These are phyloP conservation scores for Liriodendron chinense DNA, from an alignment of 164 flowering plant genomes.

Conservation along the genomic window DNA sequence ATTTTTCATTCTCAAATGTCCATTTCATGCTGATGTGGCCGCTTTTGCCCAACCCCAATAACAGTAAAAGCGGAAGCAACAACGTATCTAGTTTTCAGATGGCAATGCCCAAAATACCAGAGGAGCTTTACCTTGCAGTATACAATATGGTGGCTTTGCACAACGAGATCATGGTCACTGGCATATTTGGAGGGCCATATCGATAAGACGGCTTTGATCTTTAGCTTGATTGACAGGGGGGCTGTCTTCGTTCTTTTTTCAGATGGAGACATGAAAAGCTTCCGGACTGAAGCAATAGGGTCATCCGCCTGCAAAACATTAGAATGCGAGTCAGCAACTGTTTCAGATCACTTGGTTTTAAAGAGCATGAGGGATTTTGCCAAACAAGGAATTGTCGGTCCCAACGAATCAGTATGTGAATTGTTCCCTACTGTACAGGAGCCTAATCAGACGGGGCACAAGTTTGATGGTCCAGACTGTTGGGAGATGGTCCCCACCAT, in stretches of 20 bases:
- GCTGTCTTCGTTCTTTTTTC: slow-evolving; percentile 44
- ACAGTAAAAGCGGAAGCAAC: background rate
- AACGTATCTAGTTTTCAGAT: background rate
- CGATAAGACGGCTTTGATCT: background rate
- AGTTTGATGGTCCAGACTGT: no score
- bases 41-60: background rate
- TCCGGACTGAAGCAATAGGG: slow-evolving; percentile 63
- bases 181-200: background rate
- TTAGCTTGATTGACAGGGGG: slow-evolving; percentile 22
- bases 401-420: background rate
- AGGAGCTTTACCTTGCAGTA: background rate
- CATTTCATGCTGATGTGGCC: background rate
- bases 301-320: slow-evolving; percentile 64
- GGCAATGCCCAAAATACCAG: background rate
- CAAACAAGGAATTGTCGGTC: background rate
- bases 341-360: background rate
- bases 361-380: background rate
- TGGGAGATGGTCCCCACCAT: no score
- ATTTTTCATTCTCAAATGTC: background rate
- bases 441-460: no score
- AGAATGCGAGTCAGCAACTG: background rate
- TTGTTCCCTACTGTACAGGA: no score
- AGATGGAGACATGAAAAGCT: slow-evolving; percentile 60
- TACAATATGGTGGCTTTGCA: background rate
- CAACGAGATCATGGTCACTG: background rate